Evolutionary conservation across 352 stramenopile genomes (phyloP), one percentile per base, ranked within the genome.

Genomic region (Phytophthora pluvialis): DNA sequence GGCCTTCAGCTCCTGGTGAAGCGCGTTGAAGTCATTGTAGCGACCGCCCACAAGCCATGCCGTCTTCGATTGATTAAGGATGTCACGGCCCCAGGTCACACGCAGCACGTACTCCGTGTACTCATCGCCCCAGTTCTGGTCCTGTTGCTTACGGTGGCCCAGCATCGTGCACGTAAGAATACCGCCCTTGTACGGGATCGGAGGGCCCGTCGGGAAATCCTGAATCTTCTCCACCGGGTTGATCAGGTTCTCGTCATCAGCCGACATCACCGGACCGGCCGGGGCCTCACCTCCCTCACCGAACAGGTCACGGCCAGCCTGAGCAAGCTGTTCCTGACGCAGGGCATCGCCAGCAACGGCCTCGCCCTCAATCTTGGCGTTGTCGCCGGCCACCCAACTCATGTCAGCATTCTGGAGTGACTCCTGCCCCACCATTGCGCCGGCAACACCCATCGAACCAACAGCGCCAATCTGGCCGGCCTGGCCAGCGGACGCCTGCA

Each of bases 1-100:
- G 5, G 86, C 80, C 73, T 96, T 96, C 29, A 96, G 79, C 67
- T 96, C 88, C 44, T 96, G 88, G 77, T 96, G 88, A 16, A 96
- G 80, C 18, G 86, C 85, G 53, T 96, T 96, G 65, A 96, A 96
- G 76, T 96, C 88, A 63, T 96, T 96, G 85, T 96, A 96, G 31
- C 88, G 86, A 54, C 88, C 81, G 21, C 88, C 88, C 1, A 95
- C 85, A 53, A 96, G 86, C 88, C 88, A 96, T 36, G 88, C 88
- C 10, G 88, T 96, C 78, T 94, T 91, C 18, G 83, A 93, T 69
- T 96, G 86, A 64, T 96, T 85, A 18, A 96, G 60, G 57, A 96
- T 95, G 64, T 96, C 88, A 58, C 88, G 86, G 21, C 88, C 86
- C 88, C 88, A 96, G 0, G 88, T 96, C 52, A 93, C 80, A 69